Evolutionary conservation across 2,329 filamentous ascomycete species (phyloP).

Genomic region (Pezizomycotina sp.): DNA sequence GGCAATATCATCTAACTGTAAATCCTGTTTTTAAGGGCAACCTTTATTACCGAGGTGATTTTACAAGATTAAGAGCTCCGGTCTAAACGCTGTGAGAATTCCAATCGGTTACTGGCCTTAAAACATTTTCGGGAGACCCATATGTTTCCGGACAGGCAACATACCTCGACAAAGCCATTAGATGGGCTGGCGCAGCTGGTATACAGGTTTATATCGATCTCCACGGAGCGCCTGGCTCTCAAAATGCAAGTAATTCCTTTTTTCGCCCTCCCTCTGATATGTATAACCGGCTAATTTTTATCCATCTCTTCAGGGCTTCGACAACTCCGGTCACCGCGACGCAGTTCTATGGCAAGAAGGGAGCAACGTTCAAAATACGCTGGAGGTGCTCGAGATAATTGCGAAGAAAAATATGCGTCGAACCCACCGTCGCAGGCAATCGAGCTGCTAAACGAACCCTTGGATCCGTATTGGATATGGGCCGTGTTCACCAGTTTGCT

Average conservation of each 20-base stretch:
- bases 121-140: slow-evolving; percentile 38
- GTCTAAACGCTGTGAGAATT: slow-evolving; percentile 48
- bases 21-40: slow-evolving; percentile 18
- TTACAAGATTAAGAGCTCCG: slow-evolving; percentile 39
- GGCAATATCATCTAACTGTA: not conserved
- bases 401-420: slow-evolving; percentile 42
- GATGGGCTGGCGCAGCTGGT: slow-evolving; percentile 41
- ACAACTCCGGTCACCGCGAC: slow-evolving; percentile 41
- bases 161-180: slow-evolving; percentile 40
- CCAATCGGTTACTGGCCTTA: slow-evolving; percentile 50
- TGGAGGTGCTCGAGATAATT: slow-evolving; percentile 42
- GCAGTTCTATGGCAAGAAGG: slow-evolving; percentile 31
- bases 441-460: slow-evolving; percentile 41
- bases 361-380: slow-evolving; percentile 35
- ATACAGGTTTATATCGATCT: slow-evolving; percentile 52
- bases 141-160: slow-evolving; percentile 46
- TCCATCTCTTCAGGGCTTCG: too few species aligned
- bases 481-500: slow-evolving; percentile 30
- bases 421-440: slow-evolving; percentile 40
- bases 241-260: too few species aligned
- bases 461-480: slow-evolving; percentile 28
- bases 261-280: not conserved
- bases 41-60: slow-evolving; percentile 40
- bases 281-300: too few species aligned
- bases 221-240: slow-evolving; percentile 35